phyloP scores from a whole-genome alignment of 371 early-diverging fungal species.

The Mucor mucedo region DNA sequence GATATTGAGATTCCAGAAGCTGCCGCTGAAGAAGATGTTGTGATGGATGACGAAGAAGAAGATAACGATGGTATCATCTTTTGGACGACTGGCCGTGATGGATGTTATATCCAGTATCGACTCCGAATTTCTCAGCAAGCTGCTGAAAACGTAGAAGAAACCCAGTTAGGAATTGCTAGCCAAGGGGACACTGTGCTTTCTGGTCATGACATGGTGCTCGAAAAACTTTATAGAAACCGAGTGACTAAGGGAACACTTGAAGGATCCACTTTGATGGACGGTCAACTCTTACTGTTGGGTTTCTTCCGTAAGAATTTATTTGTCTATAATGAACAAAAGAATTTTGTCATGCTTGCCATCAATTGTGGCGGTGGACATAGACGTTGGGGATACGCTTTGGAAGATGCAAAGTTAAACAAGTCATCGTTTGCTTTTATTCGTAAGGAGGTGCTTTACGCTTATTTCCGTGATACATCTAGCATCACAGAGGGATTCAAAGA shows the following conservation, averaged over 20 bases:
- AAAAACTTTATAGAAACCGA: slow-evolving; percentile 64
- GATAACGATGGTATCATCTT: slow-evolving; percentile 50
- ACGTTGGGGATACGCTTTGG: slow-evolving; percentile 59
- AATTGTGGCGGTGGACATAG: slow-evolving; percentile 68
- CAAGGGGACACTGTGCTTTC: slow-evolving; percentile 37
- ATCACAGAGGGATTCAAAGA: slow-evolving; percentile 52
- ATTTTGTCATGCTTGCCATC: slow-evolving; percentile 64
- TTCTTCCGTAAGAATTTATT: slow-evolving; percentile 77
- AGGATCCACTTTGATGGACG: slow-evolving; percentile 59
- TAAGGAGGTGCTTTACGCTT: slow-evolving; percentile 54
- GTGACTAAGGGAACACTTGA: slow-evolving; percentile 81
- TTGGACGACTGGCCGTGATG: slow-evolving; percentile 76
- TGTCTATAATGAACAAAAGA: slow-evolving; percentile 73
- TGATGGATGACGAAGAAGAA: slow-evolving; percentile 27
- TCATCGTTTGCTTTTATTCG: slow-evolving; percentile 61
- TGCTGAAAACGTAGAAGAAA: slow-evolving; percentile 19
- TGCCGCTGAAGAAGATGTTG: slow-evolving; percentile 27
- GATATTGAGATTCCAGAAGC: background rate
- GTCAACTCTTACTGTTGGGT: slow-evolving; percentile 64
- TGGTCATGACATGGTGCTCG: slow-evolving; percentile 42
- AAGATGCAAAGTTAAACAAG: slow-evolving; percentile 53
- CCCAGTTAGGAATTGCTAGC: slow-evolving; percentile 42
- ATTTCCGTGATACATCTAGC: slow-evolving; percentile 50
- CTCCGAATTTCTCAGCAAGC: slow-evolving; percentile 30
- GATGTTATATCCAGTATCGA: slow-evolving; percentile 67